Evolutionary conservation across 441 rosid genomes (phyloP).

Genomic region (Populus hybrid): DNA sequence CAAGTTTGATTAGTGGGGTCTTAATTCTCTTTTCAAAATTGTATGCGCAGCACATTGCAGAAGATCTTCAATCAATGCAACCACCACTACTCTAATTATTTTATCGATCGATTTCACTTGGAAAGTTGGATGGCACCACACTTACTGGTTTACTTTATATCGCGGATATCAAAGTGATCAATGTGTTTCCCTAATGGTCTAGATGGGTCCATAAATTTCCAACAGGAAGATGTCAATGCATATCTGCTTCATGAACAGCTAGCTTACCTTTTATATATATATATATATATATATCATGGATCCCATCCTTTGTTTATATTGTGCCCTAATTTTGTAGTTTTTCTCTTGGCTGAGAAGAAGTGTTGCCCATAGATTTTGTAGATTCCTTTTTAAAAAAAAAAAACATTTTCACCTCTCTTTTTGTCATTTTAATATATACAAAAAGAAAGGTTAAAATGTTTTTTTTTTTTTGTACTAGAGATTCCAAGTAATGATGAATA

Average conservation of each 20-base stretch:
- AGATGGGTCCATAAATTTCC: background rate
- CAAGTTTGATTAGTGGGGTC: slow-evolving; percentile 9
- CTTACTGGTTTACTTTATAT: background rate
- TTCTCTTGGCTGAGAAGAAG: too few species aligned
- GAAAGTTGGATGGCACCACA: background rate
- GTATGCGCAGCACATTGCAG: background rate
- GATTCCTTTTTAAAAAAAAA: too few species aligned
- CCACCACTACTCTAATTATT: background rate
- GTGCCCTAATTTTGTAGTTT: too few species aligned
- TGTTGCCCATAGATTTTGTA: too few species aligned
- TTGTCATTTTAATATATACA: too few species aligned
- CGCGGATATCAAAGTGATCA: background rate
- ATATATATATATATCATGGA: too few species aligned
- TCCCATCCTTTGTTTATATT: too few species aligned
- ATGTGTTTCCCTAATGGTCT: background rate
- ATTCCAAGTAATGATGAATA: too few species aligned
- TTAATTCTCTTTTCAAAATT: background rate
- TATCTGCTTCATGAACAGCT: background rate
- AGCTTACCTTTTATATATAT: background rate
- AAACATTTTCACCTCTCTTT: too few species aligned
- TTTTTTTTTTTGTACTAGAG: too few species aligned
- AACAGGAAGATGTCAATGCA: background rate
- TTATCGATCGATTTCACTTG: background rate
- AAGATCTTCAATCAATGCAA: background rate
- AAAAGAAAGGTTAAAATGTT: too few species aligned